Evolutionary conservation across 1,284 basidiomycete genomes (phyloP).

Genomic region (Erythrobasidium hasegawianum): DNA sequence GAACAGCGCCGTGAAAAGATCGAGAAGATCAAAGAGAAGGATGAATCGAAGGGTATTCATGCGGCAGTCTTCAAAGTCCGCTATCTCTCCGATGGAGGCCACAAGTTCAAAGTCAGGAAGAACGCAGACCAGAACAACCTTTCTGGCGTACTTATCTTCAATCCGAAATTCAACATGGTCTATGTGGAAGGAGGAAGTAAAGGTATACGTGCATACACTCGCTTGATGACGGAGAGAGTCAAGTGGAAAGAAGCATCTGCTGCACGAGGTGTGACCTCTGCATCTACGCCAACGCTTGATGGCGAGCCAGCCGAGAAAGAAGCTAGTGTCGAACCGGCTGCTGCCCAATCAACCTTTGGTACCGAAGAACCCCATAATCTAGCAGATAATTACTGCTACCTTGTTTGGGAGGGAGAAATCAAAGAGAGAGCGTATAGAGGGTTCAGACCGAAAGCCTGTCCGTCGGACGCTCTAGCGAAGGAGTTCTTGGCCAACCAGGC

Average conservation of each 20-base stretch:
- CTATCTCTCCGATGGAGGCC: slow-evolving; percentile 82
- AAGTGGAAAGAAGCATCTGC: slow-evolving; percentile 91
- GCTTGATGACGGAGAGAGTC: slow-evolving; percentile 81
- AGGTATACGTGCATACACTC: slow-evolving; percentile 81
- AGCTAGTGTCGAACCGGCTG: slow-evolving; percentile 24
- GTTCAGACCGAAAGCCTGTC: slow-evolving; percentile 79
- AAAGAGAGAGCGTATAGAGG: slow-evolving; percentile 74
- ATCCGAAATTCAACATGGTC: slow-evolving; percentile 81
- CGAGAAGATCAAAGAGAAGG: slow-evolving; percentile 74
- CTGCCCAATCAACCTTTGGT: slow-evolving; percentile 36
- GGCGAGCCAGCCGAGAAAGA: slow-evolving; percentile 46
- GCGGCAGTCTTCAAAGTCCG: slow-evolving; percentile 70
- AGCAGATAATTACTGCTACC: slow-evolving; percentile 78
- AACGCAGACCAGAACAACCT: slow-evolving; percentile 89
- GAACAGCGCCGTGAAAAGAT: slow-evolving; percentile 83
- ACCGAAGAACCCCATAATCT: slow-evolving; percentile 54
- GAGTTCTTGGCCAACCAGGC: slow-evolving; percentile 75
- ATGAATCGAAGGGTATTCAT: slow-evolving; percentile 81
- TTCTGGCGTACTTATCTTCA: slow-evolving; percentile 83
- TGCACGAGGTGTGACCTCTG: slow-evolving; percentile 56
- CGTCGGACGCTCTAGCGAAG: slow-evolving; percentile 64
- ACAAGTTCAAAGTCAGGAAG: slow-evolving; percentile 92
- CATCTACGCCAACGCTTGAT: slow-evolving; percentile 46
- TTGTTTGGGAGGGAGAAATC: slow-evolving; percentile 89
- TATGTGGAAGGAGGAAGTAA: slow-evolving; percentile 89